These are phyloP conservation scores for Kuraishia hungarica DNA, from an alignment of 805 yeast species.

Conservation along the genomic window DNA sequence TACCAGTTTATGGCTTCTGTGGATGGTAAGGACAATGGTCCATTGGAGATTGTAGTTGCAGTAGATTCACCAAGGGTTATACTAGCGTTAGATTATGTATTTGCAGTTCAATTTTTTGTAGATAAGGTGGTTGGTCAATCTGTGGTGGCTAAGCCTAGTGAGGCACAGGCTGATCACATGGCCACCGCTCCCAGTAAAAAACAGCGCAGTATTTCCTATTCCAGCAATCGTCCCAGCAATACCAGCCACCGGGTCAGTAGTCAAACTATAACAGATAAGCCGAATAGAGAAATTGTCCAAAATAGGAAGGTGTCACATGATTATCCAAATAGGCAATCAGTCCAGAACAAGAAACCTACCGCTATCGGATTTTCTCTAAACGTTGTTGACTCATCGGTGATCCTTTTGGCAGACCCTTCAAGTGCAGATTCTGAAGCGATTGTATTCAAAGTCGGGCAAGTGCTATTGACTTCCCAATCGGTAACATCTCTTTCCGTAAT, in stretches of 20 bases:
- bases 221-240: neutral
- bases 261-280: neutral
- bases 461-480: conserved; percentile 60
- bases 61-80: conserved; percentile 77
- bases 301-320: conserved; percentile 5
- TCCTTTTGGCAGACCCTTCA: conserved; percentile 74
- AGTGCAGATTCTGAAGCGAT: conserved; percentile 70
- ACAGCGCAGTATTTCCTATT: neutral
- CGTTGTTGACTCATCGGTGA: conserved; percentile 67
- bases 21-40: conserved; percentile 27
- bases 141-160: neutral
- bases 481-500: conserved; percentile 59
- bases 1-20: conserved; percentile 64
- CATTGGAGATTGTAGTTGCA: conserved; percentile 45
- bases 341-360: too few relatives aligned
- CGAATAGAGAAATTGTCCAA: neutral
- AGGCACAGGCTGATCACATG: neutral
- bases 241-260: neutral
- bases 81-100: conserved; percentile 77
- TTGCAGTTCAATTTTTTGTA: conserved; percentile 63
- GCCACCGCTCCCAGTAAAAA: too few relatives aligned
- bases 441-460: conserved; percentile 80
- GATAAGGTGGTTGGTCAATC: conserved; percentile 32
- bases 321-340: neutral
- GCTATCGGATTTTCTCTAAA: conserved; percentile 50